Base-by-base conservation (phyloP, 129 eudicot genomes). In the Glebionis coronaria region DNA sequence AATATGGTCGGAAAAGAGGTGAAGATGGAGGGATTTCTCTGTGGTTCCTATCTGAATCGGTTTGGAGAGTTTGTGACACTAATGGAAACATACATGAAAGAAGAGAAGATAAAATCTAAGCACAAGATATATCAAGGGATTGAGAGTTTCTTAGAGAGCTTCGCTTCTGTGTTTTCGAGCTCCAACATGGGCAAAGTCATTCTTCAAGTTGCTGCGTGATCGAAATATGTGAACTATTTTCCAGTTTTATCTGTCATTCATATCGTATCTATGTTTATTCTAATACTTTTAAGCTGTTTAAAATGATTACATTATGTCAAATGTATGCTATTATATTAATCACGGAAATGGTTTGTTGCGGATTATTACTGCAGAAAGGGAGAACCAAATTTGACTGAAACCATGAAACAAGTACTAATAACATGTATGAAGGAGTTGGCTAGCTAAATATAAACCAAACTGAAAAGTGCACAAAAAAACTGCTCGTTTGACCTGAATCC, bases 1-100 rank as follows among this genome's bases (percentile, higher is more conserved):
- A 73, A 81, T 63, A 25, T 81, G 69, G 68, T 81, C 0, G 85
- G 85, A 4, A 81, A 77, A 70, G 82, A 77, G 54, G 82, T 81
- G 16, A 70, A 40, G 40, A 81, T 81, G 85, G 69, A 81, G 73
- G 85, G 82, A 44, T 81, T 81, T 70, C 18, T 69, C 5, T 61
- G 73, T 5, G 76, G 70, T 46, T 68, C 82, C n/a, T 81, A 73
- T 59, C 3, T 61, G 59, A 25, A 69, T 64, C 77, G 77, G 18
- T 61, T 62, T 51, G 73, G 60, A 58, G 85, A 77, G 4, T 81
- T 81, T 53, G 50, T 27, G 5, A 54, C 44, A 52, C 80, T 73
- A 14, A 77, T 77, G 85, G 79, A 76, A 51, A 68, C 47, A 28
- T 77, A 73, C 46, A 3, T 81, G 46, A 81, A 76, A 67, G 67